Evolutionary conservation across 139 green algal species (phyloP).

Genomic region (Nannochloris sp.): DNA sequence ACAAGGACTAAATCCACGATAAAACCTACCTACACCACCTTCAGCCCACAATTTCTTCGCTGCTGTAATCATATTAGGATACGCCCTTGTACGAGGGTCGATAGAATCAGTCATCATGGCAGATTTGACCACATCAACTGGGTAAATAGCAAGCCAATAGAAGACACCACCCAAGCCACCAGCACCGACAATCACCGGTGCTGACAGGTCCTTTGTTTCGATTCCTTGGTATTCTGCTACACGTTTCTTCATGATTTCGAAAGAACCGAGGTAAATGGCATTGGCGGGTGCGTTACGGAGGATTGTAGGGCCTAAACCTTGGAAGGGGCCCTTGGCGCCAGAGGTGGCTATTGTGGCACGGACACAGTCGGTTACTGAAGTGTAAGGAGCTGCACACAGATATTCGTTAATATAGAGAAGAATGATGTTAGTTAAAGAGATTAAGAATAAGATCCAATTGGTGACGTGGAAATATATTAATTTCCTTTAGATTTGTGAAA

Average conservation of each 20-base stretch:
- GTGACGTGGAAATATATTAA: neutral
- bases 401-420: neutral
- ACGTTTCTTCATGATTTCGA: constrained; percentile 79
- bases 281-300: constrained; percentile 89
- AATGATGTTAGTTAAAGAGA: neutral
- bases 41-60: constrained; percentile 62
- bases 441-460: constrained; percentile 1
- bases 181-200: constrained; percentile 24
- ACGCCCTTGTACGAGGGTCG: constrained; percentile 53
- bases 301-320: constrained; percentile 77
- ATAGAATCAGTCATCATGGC: constrained; percentile 86
- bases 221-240: constrained; percentile 29
- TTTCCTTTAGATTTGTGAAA: neutral
- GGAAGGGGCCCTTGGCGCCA: constrained; percentile 76
- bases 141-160: constrained; percentile 87
- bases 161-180: constrained; percentile 69
- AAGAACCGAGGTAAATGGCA: constrained; percentile 87
- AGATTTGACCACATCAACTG: constrained; percentile 85
- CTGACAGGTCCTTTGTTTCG: constrained; percentile 23
- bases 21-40: constrained; percentile 79
- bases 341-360: constrained; percentile 57
- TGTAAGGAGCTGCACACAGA: constrained; percentile 67
- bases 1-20: constrained; percentile 87
- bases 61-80: constrained; percentile 48
- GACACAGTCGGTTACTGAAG: constrained; percentile 62